Base-by-base conservation (phyloP, 2,329 filamentous ascomycete genomes). In the Sclerotinia trifoliorum region DNA sequence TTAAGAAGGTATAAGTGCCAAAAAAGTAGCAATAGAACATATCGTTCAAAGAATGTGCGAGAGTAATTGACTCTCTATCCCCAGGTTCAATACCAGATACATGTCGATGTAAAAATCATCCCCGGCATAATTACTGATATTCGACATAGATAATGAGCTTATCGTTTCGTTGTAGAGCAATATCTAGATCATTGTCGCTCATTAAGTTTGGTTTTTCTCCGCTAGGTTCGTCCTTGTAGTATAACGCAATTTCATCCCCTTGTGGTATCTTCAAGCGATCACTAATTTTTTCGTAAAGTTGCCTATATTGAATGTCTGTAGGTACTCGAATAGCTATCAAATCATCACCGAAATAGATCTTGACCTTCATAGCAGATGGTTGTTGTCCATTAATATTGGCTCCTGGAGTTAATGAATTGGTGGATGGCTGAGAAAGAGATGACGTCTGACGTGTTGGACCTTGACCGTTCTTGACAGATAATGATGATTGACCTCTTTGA, bases 271-370 rank as follows among this genome's bases (percentile, higher is more conserved):
- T 93, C 72, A 96, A 85, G 56, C 95, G 86, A 74, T 97, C 93
- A 62, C 88, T 86, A 69, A 98, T 88, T 80, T 95, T 96, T 73
- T 93, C 90, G 74, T 90, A 90, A 11, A 99, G 84, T 70, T 93
- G 90, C 65, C 86, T 83, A 78, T 90, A 95, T 66, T 85, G 85
- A 74, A 96, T 93, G 66, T 96, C 91, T 1, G 86, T 85, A 0
- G 94, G 90, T 67, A 98, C 92, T 46, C 94, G 89, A 75, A 99
- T 93, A 56, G 95, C 91, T 73, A 97, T 94, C 68, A 96, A 87
- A 73, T 97, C 94, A 70, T 94, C 90, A 72, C 94, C 91, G 81
- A 93, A 97, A 81, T 92, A 95, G 66, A 97, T 90, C 81, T 98
- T 98, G 78, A 98, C 91, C 80, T 97, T 98, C 82, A 97, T 90